Evolutionary conservation across 2,329 filamentous ascomycete species (phyloP).

Genomic region (Colletotrichum sp.): DNA sequence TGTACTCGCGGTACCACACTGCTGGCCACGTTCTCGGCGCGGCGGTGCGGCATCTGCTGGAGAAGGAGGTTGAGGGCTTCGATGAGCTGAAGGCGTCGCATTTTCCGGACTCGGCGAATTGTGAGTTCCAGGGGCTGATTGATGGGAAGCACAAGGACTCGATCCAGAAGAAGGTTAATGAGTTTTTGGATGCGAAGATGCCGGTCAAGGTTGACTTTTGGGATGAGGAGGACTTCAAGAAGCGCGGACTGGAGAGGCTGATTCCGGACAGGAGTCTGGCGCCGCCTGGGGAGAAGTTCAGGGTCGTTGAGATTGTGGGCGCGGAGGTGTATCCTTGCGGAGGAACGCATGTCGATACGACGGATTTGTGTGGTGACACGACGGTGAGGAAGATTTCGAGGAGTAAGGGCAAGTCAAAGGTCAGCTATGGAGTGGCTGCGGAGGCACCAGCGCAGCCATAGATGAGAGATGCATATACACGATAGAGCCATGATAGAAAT

Average conservation of each 20-base stretch:
- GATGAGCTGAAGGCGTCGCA: slow-evolving; percentile 76
- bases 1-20: slow-evolving; percentile 75
- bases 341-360: slow-evolving; percentile 73
- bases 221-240: slow-evolving; percentile 65
- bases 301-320: slow-evolving; percentile 73
- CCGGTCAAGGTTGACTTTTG: slow-evolving; percentile 71
- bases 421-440: slow-evolving; percentile 46
- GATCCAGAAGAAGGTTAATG: slow-evolving; percentile 68
- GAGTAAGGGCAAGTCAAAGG: slow-evolving; percentile 66
- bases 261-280: slow-evolving; percentile 54
- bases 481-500: neutral
- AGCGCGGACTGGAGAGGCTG: slow-evolving; percentile 58
- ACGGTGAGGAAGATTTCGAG: slow-evolving; percentile 71
- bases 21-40: slow-evolving; percentile 75
- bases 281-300: slow-evolving; percentile 59
- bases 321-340: slow-evolving; percentile 77
- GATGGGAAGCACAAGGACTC: slow-evolving; percentile 64
- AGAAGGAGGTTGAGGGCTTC: slow-evolving; percentile 56
- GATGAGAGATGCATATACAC: neutral
- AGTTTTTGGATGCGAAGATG: slow-evolving; percentile 59
- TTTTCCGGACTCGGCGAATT: slow-evolving; percentile 69
- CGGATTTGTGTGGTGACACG: slow-evolving; percentile 63
- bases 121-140: slow-evolving; percentile 73
- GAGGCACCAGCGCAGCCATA: neutral
- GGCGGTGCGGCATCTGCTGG: slow-evolving; percentile 66